These are phyloP conservation scores for Vanderwaltozyma tropicalis DNA, from an alignment of 805 yeast species.

Conservation along the genomic window DNA sequence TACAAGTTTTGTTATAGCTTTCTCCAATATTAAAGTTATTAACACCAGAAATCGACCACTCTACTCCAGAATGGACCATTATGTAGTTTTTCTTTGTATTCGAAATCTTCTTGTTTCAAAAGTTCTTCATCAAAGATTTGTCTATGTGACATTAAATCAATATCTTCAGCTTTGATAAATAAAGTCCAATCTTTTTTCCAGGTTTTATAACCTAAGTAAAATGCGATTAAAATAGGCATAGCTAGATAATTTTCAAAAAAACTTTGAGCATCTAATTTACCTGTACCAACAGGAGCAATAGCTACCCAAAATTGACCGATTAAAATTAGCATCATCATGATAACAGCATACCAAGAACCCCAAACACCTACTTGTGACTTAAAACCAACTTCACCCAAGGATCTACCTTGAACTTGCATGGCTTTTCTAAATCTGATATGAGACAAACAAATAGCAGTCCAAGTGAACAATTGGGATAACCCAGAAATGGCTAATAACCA, in stretches of 20 bases:
- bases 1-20: too few species aligned
- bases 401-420: slow-evolving; percentile 43
- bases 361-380: slow-evolving; percentile 40
- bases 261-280: slow-evolving; percentile 30
- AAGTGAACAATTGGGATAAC: slow-evolving; percentile 50
- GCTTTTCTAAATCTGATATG: slow-evolving; percentile 53
- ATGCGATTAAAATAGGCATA: slow-evolving; percentile 34
- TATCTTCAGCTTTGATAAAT: slow-evolving; percentile 23
- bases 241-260: slow-evolving; percentile 41
- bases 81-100: slow-evolving; percentile 19
- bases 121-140: slow-evolving; percentile 27
- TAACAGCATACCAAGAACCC: slow-evolving; percentile 44
- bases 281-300: slow-evolving; percentile 39
- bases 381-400: slow-evolving; percentile 42
- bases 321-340: slow-evolving; percentile 40
- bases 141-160: slow-evolving; percentile 25
- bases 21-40: background rate
- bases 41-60: slow-evolving; percentile 28
- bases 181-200: slow-evolving; percentile 37
- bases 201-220: slow-evolving; percentile 36
- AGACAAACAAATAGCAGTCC: slow-evolving; percentile 47
- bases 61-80: slow-evolving; percentile 23
- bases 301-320: slow-evolving; percentile 61
- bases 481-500: slow-evolving; percentile 60
- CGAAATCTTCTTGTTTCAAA: slow-evolving; percentile 27